These are phyloP conservation scores for Botrytis pseudocinerea DNA, from an alignment of 2,329 filamentous ascomycete species.

Conservation along the genomic window DNA sequence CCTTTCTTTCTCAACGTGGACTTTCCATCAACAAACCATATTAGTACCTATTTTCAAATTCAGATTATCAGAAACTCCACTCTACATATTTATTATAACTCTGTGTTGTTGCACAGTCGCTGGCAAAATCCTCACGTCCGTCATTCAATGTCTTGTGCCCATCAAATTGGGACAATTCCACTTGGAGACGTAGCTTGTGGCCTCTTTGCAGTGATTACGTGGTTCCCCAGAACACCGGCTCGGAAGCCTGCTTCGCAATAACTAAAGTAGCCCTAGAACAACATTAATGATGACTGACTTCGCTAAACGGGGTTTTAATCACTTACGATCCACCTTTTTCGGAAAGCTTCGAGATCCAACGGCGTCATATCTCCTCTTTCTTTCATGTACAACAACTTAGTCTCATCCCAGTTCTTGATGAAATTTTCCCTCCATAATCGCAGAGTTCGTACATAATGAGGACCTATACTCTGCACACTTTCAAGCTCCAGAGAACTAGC, in stretches of 20 bases:
- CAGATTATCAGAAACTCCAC: too few species aligned
- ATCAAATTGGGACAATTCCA: not conserved
- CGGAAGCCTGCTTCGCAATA: constrained; percentile 38
- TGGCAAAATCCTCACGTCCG: not conserved
- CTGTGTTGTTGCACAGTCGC: not conserved
- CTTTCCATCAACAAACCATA: not conserved
- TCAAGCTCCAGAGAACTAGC: constrained; percentile 62
- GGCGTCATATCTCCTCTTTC: constrained; percentile 51
- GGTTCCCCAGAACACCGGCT: constrained; percentile 66
- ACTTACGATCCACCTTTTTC: constrained; percentile 65
- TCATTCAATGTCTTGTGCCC: not conserved
- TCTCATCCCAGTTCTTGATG: constrained; percentile 56
- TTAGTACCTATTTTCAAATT: not conserved
- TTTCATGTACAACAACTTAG: constrained; percentile 55
- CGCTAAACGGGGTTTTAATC: not conserved
- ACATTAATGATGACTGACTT: not conserved
- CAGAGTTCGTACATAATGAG: constrained; percentile 67
- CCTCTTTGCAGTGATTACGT: constrained; percentile 22
- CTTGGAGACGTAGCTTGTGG: constrained; percentile 3
- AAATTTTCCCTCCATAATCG: constrained; percentile 68
- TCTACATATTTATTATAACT: not conserved
- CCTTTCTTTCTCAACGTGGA: too few species aligned
- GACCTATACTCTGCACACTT: constrained; percentile 66
- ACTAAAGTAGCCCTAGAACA: constrained; percentile 26
- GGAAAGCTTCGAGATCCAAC: constrained; percentile 53